Percentiles rank a stretch among this genome's conserved stretches.
These are phyloP conservation scores for Trichosphaerium sp. DNA, from an alignment of 78 protist genomes.

Conservation along the genomic window DNA sequence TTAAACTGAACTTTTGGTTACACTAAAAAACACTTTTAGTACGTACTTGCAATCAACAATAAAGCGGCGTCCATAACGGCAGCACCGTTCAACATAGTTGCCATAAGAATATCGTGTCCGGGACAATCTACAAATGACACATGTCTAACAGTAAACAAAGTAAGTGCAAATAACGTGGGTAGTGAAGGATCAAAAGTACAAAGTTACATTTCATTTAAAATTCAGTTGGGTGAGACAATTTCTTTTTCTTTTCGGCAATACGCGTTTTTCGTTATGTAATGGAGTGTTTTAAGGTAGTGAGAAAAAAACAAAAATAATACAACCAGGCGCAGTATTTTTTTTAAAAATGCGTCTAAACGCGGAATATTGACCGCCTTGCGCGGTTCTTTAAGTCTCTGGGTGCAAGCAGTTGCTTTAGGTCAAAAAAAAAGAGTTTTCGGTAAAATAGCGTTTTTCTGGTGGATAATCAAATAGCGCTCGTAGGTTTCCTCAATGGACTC, in stretches of 20 bases:
- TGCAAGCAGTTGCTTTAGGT: too few relatives aligned
- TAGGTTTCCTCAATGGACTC: too few relatives aligned
- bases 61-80: conserved; percentile 99
- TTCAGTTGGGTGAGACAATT: too few relatives aligned
- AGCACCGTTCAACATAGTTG: conserved; percentile 99
- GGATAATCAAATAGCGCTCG: too few relatives aligned
- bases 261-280: too few relatives aligned
- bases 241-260: too few relatives aligned
- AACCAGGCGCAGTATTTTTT: too few relatives aligned
- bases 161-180: not conserved
- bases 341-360: not conserved
- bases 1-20: too few relatives aligned
- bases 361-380: not conserved
- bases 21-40: too few relatives aligned
- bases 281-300: too few relatives aligned
- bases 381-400: not conserved
- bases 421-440: too few relatives aligned
- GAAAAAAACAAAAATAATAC: not conserved
- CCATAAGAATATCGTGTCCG: conserved; percentile 99
- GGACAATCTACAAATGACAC: conserved; percentile 88
- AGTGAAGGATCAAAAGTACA: not conserved
- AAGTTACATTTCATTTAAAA: not conserved
- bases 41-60: conserved; percentile 97
- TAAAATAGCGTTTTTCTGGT: too few relatives aligned
- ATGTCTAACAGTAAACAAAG: conserved; percentile 27